These are phyloP conservation scores for Eremothecium cymbalariae DNA, from an alignment of 1,139 yeast genomes.

Conservation along the genomic window DNA sequence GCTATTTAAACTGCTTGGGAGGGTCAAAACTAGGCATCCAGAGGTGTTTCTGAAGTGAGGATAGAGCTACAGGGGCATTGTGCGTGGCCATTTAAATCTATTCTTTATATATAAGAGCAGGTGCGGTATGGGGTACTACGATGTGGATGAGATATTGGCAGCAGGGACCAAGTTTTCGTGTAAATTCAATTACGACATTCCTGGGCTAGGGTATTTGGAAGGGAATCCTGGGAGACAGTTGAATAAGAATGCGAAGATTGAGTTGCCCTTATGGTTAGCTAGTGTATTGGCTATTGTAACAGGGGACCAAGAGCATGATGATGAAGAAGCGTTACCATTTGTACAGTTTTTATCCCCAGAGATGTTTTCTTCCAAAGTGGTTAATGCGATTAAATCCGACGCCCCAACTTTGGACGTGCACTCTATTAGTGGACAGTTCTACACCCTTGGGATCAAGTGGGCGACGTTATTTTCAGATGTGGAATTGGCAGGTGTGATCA, in stretches of 20 bases:
- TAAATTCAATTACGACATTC: conserved; percentile 66
- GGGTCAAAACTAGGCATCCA: too few relatives aligned
- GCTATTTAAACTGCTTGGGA: too few relatives aligned
- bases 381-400: conserved; percentile 76
- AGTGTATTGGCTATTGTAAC: conserved; percentile 58
- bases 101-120: not conserved
- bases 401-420: conserved; percentile 62
- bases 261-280: conserved; percentile 87
- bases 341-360: conserved; percentile 64
- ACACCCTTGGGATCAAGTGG: conserved; percentile 68
- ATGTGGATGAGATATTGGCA: conserved; percentile 80
- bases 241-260: conserved; percentile 57
- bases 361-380: conserved; percentile 50
- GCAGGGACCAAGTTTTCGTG: conserved; percentile 71
- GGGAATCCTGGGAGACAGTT: conserved; percentile 60
- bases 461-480: conserved; percentile 56
- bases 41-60: too few relatives aligned
- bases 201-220: conserved; percentile 82
- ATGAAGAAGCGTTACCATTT: conserved; percentile 45
- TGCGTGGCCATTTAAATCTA: too few relatives aligned
- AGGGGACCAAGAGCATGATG: conserved; percentile 26
- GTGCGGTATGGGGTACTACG: conserved; percentile 50
- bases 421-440: conserved; percentile 57
- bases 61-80: too few relatives aligned
- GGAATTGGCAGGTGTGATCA: conserved; percentile 49